Evolutionary conservation across 108 stramenopile species (phyloP).

Genomic region (Stephanodiscus minutulus): DNA sequence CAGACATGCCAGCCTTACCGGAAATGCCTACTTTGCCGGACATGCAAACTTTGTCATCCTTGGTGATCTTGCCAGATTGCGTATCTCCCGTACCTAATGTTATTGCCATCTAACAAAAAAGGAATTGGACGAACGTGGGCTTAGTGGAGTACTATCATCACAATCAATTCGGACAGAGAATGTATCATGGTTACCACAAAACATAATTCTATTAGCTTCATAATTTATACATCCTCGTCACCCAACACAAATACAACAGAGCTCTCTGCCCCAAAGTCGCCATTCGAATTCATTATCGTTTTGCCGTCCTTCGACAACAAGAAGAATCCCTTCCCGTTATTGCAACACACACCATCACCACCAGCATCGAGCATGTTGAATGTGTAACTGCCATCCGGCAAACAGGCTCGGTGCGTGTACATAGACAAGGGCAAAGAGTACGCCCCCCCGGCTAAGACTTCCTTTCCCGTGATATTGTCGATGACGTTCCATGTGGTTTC

Average conservation of each 20-base stretch:
- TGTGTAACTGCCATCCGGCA: conserved; percentile 42
- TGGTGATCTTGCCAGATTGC: too few relatives aligned
- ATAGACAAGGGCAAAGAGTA: conserved; percentile 31
- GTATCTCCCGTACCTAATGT: too few relatives aligned
- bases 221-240: conserved; percentile 9
- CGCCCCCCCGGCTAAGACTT: conserved; percentile 39
- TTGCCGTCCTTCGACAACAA: conserved; percentile 40
- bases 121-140: too few relatives aligned
- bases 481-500: conserved; percentile 42
- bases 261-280: conserved; percentile 18
- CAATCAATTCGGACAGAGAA: too few relatives aligned
- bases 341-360: conserved; percentile 39
- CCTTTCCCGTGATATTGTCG: conserved; percentile 29
- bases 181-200: too few relatives aligned
- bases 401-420: conserved; percentile 40
- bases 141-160: too few relatives aligned
- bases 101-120: too few relatives aligned
- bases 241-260: conserved; percentile 22
- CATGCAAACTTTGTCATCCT: too few relatives aligned
- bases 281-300: conserved; percentile 31
- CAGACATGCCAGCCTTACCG: too few relatives aligned
- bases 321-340: conserved; percentile 39
- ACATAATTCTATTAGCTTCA: too few relatives aligned
- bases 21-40: too few relatives aligned
- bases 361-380: conserved; percentile 31